Evolutionary conservation across 2,329 filamentous ascomycete genomes (phyloP), one percentile per base, ranked within the genome.

Genomic region (Monosporascus sp.): DNA sequence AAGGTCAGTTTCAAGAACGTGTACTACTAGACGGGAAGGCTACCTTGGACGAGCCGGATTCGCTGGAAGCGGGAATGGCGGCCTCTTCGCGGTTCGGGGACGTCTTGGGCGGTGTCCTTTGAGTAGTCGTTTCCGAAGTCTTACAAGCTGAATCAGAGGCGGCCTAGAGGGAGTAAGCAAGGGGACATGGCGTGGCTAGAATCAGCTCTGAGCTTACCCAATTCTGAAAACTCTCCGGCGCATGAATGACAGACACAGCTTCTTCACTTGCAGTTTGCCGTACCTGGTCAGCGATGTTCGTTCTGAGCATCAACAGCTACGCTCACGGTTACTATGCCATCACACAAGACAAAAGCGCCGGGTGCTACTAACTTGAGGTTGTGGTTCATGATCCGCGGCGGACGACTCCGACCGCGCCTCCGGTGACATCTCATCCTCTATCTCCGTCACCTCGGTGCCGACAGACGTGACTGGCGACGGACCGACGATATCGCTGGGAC

Each of bases 191-290:
- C 22, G 18, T 26, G 51, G 18, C 22, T 26, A 22, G 38, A n/a
- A 48, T 43, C 40, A 28, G 15, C 18, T 53, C 31, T 49, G 28
- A 43, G 68, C 81, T 66, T 69, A 94, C 89, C 81, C 94, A 96
- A 61, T 82, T 82, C 52, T 84, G 81, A 70, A 94, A 97, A 57
- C 87, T 89, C 59, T 90, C 80, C 0, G 92, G 91, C 17, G 89
- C 90, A 76, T 96, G 92, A 61, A 97, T 96, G 51, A 96, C 92
- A 1, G 92, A 97, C 51, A 90, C 81, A 24, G 91, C 87, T 60
- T 92, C 90, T 60, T 96, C 90, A 56, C 85, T 85, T 24, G 80
- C 80, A 51, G 74, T 73, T 50, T 79, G 78, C 66, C 85, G 74
- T 68, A 86, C 64, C 55, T 78, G 74, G 43, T 83, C 81, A 3